A percentile compares a stretch with the other conserved stretches of the same genome.
Conservation (phyloP, 2,329 filamentous ascomycete species). For the Phialocephala subalpina region DNA sequence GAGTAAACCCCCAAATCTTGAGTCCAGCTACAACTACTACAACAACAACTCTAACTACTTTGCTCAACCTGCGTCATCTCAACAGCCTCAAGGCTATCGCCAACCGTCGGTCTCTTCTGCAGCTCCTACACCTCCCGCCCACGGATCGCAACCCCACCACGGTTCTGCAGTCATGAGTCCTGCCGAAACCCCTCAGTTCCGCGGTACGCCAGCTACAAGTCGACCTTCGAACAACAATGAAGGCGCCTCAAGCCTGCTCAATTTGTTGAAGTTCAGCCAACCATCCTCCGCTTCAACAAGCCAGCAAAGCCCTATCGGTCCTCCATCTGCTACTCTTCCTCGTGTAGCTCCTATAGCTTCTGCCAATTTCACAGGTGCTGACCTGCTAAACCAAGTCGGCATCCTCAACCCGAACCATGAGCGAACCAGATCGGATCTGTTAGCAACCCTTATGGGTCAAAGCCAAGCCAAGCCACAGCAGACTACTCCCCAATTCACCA, state of each 20-base stretch:
- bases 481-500: conserved; percentile 34
- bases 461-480: conserved; percentile 38
- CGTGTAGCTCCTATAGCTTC: conserved; percentile 39
- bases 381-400: conserved; percentile 32
- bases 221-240: conserved; percentile 52
- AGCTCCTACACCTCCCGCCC: conserved; percentile 61
- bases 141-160: conserved; percentile 62
- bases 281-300: conserved; percentile 42
- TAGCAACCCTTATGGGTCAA: conserved; percentile 43
- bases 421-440: conserved; percentile 39
- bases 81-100: conserved; percentile 52
- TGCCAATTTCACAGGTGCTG: conserved; percentile 34
- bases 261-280: conserved; percentile 70
- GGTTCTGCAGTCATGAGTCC: conserved; percentile 66
- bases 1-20: conserved; percentile 37
- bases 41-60: conserved; percentile 38
- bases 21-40: conserved; percentile 41
- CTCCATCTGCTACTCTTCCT: conserved; percentile 38
- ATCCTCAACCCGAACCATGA: conserved; percentile 32
- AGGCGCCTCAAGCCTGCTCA: conserved; percentile 66
- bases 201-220: conserved; percentile 45
- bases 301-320: conserved; percentile 40
- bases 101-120: conserved; percentile 65
- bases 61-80: conserved; percentile 34
- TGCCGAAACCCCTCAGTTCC: conserved; percentile 51